These are phyloP conservation scores for Nevesoporus exiguus DNA, from an alignment of 768 basidiomycete species.

Conservation along the genomic window DNA sequence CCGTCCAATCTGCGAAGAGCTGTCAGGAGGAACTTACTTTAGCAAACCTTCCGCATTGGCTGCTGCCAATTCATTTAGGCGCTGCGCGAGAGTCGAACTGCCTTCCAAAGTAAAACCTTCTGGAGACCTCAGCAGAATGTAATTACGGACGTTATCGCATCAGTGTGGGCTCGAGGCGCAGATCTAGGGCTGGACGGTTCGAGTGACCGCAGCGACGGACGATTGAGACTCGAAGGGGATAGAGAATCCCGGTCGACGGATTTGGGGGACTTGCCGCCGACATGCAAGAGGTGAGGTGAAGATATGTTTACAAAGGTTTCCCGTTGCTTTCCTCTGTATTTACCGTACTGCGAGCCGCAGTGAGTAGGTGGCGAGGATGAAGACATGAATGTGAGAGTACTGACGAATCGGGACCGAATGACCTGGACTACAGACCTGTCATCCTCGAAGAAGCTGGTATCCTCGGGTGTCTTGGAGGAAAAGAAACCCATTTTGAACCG, in stretches of 20 bases:
- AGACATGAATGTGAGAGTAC: constrained; percentile 29
- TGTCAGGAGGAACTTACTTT: constrained; percentile 46
- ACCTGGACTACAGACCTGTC: constrained; percentile 53
- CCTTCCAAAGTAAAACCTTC: constrained; percentile 10
- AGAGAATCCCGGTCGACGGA: constrained; percentile 19
- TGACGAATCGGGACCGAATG: constrained; percentile 59
- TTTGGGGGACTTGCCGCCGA: constrained; percentile 18
- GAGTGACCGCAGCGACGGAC: constrained; percentile 22
- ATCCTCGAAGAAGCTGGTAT: constrained; percentile 18
- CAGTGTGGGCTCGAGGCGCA: constrained; percentile 35
- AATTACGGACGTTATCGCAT: constrained; percentile 53
- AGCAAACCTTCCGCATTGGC: constrained; percentile 81
- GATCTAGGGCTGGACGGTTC: constrained; percentile 20
- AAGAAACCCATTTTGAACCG: constrained; percentile 32
- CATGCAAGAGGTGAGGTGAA: constrained; percentile 31
- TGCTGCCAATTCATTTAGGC: constrained; percentile 73
- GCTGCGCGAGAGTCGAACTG: constrained; percentile 75
- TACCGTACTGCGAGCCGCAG: constrained; percentile 44
- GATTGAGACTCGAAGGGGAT: constrained; percentile 11
- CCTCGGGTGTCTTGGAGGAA: constrained; percentile 22
- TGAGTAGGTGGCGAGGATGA: constrained; percentile 9
- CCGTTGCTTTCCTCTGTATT: constrained; percentile 55
- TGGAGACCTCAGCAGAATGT: constrained; percentile 9
- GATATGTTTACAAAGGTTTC: constrained; percentile 36
- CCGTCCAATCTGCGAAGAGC: background rate